Conservation (phyloP, 176 grass and related monocot genomes). For the Oryza officinalis region DNA sequence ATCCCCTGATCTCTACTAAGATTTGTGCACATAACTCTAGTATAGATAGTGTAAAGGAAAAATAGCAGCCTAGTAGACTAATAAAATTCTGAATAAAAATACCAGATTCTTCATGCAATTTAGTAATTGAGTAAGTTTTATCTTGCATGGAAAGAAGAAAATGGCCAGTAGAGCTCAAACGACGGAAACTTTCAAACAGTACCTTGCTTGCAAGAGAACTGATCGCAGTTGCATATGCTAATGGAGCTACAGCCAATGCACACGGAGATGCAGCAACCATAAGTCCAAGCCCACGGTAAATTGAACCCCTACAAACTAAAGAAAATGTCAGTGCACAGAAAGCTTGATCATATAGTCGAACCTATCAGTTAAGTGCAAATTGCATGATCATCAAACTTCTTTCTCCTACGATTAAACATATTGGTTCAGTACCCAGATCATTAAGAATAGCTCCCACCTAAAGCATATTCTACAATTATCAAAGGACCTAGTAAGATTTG, state of each 20-base stretch:
- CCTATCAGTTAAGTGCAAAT: background rate
- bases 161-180: background rate
- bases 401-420: background rate
- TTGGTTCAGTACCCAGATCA: conserved; percentile 15
- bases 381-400: background rate
- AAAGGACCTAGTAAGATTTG: background rate
- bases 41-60: background rate
- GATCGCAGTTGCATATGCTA: conserved; percentile 98
- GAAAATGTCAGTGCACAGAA: conserved; percentile 40
- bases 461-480: conserved; percentile 7
- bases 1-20: background rate
- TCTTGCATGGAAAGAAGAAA: background rate
- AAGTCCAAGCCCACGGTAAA: conserved; percentile 95
- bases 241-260: conserved; percentile 93
- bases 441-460: background rate
- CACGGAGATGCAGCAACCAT: conserved; percentile 99
- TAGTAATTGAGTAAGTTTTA: background rate
- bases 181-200: conserved; percentile 31
- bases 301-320: conserved; percentile 95
- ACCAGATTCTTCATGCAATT: conserved; percentile 3
- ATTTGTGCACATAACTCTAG: background rate
- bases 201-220: conserved; percentile 98
- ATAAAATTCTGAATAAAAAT: background rate
- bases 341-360: conserved; percentile 17
- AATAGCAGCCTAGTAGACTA: background rate